phyloP scores from a whole-genome alignment of 768 basidiomycete species.

The Hydnum rufescens region DNA sequence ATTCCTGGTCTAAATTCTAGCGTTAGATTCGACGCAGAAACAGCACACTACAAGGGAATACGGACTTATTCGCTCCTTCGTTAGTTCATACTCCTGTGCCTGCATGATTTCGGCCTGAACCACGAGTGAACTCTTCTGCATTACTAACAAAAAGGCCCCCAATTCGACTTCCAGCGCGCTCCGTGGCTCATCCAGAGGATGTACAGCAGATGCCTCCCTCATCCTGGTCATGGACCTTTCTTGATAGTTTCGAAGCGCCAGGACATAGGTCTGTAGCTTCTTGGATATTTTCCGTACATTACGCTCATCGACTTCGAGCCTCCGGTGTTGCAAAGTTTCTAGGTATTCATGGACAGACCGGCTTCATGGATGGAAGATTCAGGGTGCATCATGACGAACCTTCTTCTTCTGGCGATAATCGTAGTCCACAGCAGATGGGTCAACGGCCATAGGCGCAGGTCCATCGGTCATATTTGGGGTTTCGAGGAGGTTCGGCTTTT shows the following conservation, averaged over 20 bases:
- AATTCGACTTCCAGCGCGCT: slow-evolving; percentile 66
- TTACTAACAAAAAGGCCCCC: slow-evolving; percentile 48
- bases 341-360: slow-evolving; percentile 42
- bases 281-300: slow-evolving; percentile 68
- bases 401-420: slow-evolving; percentile 15
- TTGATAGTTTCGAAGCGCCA: slow-evolving; percentile 20
- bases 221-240: slow-evolving; percentile 35
- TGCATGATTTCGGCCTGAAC: slow-evolving; percentile 74
- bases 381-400: slow-evolving; percentile 10
- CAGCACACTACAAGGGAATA: slow-evolving; percentile 6
- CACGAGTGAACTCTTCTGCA: slow-evolving; percentile 65
- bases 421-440: slow-evolving; percentile 5
- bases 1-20: slow-evolving; percentile 39
- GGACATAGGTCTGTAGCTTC: slow-evolving; percentile 13
- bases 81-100: slow-evolving; percentile 64
- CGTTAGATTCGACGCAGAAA: slow-evolving; percentile 5
- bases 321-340: slow-evolving; percentile 62
- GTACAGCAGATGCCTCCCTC: slow-evolving; percentile 18
- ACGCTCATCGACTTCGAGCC: slow-evolving; percentile 57
- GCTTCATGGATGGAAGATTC: too few relatives aligned
- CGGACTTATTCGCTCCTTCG: slow-evolving; percentile 52
- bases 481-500: too few relatives aligned
- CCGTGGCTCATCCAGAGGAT: slow-evolving; percentile 37
- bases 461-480: too few relatives aligned
- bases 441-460: not conserved